These are phyloP conservation scores for Komagataea norvegica DNA, from an alignment of 1,139 yeast genomes.

Conservation along the genomic window DNA sequence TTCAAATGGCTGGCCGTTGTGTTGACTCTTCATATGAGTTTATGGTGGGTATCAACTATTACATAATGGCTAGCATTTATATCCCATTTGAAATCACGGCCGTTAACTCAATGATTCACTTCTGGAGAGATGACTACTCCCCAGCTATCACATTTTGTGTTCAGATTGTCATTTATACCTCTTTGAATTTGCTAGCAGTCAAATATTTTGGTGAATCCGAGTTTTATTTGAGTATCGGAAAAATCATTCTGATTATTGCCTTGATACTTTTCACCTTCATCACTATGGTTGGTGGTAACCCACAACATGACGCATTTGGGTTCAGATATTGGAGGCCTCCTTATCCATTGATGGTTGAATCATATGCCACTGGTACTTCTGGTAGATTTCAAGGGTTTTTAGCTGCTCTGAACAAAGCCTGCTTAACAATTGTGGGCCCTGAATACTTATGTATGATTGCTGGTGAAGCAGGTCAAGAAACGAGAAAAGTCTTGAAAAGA, in stretches of 20 bases:
- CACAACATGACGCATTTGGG: constrained; percentile 63
- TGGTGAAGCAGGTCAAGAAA: constrained; percentile 62
- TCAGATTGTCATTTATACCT: constrained; percentile 54
- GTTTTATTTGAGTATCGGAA: constrained; percentile 73
- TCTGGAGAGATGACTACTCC: constrained; percentile 69
- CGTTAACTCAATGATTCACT: constrained; percentile 69
- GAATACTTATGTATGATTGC: constrained; percentile 71
- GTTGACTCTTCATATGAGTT: constrained; percentile 68
- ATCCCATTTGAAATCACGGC: constrained; percentile 80
- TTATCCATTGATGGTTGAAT: constrained; percentile 49
- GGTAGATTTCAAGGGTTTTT: constrained; percentile 62
- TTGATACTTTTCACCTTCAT: constrained; percentile 67
- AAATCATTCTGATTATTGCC: constrained; percentile 65
- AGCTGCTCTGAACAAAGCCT: constrained; percentile 25
- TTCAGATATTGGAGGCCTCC: constrained; percentile 61
- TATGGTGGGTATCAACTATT: constrained; percentile 76
- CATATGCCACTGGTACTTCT: constrained; percentile 44
- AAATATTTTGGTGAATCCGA: constrained; percentile 71
- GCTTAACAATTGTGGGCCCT: constrained; percentile 48
- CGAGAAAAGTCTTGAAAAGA: constrained; percentile 63
- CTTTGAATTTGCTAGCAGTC: constrained; percentile 67
- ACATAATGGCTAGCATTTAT: constrained; percentile 66
- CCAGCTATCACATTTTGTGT: constrained; percentile 58
- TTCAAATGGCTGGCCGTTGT: constrained; percentile 49
- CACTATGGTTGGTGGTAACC: constrained; percentile 82